Conservation (phyloP, 2,329 filamentous ascomycete genomes). For the Pyrenochaeta sp. region DNA sequence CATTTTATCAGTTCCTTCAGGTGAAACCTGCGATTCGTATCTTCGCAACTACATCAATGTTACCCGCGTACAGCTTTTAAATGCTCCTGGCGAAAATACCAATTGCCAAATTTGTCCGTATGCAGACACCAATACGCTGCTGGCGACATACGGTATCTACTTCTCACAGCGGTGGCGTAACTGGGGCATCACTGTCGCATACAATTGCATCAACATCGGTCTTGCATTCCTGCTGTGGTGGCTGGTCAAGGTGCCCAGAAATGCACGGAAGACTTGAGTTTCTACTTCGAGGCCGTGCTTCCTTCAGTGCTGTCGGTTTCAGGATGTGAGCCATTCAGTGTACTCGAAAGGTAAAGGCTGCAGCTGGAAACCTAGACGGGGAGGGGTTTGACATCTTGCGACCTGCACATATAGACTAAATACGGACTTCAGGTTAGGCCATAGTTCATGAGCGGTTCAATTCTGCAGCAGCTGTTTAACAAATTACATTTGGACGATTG, state of each 20-base stretch:
- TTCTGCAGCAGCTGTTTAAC: no score
- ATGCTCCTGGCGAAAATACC: background rate
- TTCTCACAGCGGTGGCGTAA: constrained; percentile 1
- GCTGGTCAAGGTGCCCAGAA: background rate
- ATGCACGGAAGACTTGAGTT: background rate
- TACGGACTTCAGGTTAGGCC: no score
- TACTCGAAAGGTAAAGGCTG: background rate
- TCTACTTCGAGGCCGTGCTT: background rate
- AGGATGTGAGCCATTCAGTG: background rate
- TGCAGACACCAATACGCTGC: background rate
- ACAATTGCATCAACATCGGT: constrained; percentile 1
- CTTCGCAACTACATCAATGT: background rate
- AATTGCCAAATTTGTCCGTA: background rate
- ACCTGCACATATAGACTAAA: background rate
- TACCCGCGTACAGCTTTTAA: background rate
- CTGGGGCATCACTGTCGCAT: background rate
- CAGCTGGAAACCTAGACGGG: background rate
- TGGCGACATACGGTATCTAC: background rate
- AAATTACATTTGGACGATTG: no score
- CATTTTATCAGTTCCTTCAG: background rate
- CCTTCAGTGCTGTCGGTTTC: no score
- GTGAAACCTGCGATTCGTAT: background rate
- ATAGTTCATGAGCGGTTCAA: no score
- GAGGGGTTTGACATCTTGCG: no score
- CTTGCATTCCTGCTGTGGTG: background rate